Conservation (phyloP, 192 early-diverging fungal species). For the Dimargaris verticillata region DNA sequence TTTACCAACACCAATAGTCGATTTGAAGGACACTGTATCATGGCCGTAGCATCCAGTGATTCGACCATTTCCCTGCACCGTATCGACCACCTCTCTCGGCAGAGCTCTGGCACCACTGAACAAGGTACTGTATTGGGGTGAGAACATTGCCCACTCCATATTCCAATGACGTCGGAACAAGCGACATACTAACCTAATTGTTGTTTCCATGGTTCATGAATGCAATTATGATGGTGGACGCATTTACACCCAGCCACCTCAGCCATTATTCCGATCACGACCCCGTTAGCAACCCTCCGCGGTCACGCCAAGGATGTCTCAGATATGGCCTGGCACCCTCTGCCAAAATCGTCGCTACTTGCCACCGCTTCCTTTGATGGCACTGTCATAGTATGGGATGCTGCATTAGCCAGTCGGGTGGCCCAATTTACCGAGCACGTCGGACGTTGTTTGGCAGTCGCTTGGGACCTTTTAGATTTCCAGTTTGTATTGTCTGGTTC, state of each 20-base stretch:
- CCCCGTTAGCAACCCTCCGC: background rate
- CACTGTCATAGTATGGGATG: slow-evolving; percentile 3
- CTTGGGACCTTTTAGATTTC: slow-evolving; percentile 5
- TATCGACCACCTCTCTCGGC: background rate
- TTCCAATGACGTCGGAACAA: too few relatives aligned
- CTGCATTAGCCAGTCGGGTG: background rate
- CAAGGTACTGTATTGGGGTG: too few relatives aligned
- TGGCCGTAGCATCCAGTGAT: slow-evolving; percentile 4
- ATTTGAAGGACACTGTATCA: too few relatives aligned
- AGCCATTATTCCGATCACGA: background rate
- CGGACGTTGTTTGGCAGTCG: background rate
- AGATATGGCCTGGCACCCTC: background rate
- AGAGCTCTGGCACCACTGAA: background rate
- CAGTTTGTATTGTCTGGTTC: background rate
- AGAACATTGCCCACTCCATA: too few relatives aligned
- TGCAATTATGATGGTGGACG: too few relatives aligned
- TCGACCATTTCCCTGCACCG: background rate
- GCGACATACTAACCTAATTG: too few relatives aligned
- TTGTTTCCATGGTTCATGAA: too few relatives aligned
- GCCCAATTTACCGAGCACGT: slow-evolving; percentile 1
- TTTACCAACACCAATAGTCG: background rate
- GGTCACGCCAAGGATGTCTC: slow-evolving; percentile 1
- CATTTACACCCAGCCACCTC: too few relatives aligned
- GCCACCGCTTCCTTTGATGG: slow-evolving; percentile 1
- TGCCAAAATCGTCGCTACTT: background rate